phyloP scores from a whole-genome alignment of 768 basidiomycete genomes.

The Collybia mongolica region DNA sequence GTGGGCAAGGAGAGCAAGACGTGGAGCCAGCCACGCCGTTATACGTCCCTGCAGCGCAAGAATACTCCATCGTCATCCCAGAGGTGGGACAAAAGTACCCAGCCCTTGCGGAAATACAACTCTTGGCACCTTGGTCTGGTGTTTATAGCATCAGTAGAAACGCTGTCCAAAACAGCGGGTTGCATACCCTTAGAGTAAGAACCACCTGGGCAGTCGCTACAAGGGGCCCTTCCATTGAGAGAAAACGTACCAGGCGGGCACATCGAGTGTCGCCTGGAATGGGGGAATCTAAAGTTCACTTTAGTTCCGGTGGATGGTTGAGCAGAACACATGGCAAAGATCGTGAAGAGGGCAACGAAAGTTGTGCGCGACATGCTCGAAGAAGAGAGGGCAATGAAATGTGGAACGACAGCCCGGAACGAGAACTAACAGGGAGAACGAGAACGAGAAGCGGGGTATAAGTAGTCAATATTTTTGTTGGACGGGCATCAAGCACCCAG shows the following conservation, averaged over 20 bases:
- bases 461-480: too few species aligned
- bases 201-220: conserved; percentile 17
- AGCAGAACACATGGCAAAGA: not conserved
- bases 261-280: conserved; percentile 7
- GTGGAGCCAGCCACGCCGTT: conserved; percentile 5
- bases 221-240: conserved; percentile 12
- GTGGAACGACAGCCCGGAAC: too few species aligned
- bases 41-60: conserved; percentile 18
- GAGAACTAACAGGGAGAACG: too few species aligned
- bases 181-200: conserved; percentile 16
- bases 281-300: not conserved
- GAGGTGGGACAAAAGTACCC: conserved; percentile 4
- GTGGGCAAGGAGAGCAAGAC: conserved; percentile 11
- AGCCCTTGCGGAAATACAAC: conserved; percentile 14
- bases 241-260: conserved; percentile 18
- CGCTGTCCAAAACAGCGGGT: not conserved
- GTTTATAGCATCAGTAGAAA: not conserved
- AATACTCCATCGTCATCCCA: conserved; percentile 8
- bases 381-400: too few species aligned
- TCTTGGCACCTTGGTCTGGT: conserved; percentile 12
- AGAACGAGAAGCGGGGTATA: too few species aligned
- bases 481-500: too few species aligned
- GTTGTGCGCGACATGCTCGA: not conserved
- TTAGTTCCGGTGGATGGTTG: not conserved
- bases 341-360: not conserved